Base-by-base conservation (phyloP, 768 basidiomycete species). In the Termitomyces sp. region DNA sequence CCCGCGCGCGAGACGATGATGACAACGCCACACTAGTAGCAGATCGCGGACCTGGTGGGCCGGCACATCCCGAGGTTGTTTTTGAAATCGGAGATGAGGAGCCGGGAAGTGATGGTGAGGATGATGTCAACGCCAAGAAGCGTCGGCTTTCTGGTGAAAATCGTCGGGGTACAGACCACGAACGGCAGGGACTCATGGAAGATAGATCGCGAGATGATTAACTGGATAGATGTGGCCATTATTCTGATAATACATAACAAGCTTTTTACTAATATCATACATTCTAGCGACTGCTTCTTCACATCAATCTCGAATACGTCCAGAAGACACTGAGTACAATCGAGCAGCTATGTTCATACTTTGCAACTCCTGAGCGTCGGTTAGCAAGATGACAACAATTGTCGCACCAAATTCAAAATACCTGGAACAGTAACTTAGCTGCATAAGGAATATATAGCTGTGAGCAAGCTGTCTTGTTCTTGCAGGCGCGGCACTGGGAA, bases 341-440 rank as follows among this genome's bases (percentile, higher is more conserved):
- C 94, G 85, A 54, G 91, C 86, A 54, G 92, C 92, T 60, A 94
- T 92, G 70, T 94, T 94, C 94, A 95, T 95, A 60, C 91, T 91
- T 79, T 95, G 92, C 68, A 96, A 72, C 78, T 97, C 93, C 87
- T 91, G 53, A 60, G 37, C 45, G 28, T 50, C 26, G 59, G 26
- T 42, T 43, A 51, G 30, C 30, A 38, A 19, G 40, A 31, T 43
- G 19, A 50, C 49, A 53, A 6, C 5, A 23, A 31, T 47, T 15
- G 45, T 5, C 15, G 48, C n/a, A 41, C 7, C 19, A n/a, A 7
- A 7, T 17, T 10, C 1, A 53, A 57, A 78, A 43, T 65, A 86
- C 93, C 84, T 97, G 95, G 87, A 97, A 94, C 45, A 98, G 79
- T 54, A 97, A 73, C 70, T 98, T 97, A 19, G 96, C 96, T 11